Percentiles rank a stretch among this genome's conserved stretches.
Evolutionary conservation across 2,329 filamentous ascomycete genomes (phyloP).

Genomic region (Sporothrix dimorphospora): DNA sequence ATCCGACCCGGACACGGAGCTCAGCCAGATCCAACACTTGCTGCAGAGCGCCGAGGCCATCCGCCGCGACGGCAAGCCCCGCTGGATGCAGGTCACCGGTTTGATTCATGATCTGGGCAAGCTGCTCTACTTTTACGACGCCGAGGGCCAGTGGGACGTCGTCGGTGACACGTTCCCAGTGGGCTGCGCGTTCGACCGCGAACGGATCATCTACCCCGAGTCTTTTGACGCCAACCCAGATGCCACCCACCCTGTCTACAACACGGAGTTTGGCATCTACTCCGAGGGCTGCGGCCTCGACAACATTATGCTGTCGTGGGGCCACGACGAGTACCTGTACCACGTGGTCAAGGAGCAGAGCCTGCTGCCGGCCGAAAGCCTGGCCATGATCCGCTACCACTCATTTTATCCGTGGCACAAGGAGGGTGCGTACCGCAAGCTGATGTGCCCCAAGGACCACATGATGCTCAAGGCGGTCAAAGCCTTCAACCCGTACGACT

Average conservation of each 20-base stretch:
- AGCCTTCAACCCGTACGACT: constrained; percentile 88
- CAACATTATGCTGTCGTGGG: constrained; percentile 89
- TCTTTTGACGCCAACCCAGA: constrained; percentile 81
- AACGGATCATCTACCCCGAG: constrained; percentile 77
- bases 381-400: constrained; percentile 94
- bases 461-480: constrained; percentile 78
- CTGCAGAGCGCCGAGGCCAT: constrained; percentile 89
- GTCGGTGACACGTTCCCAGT: constrained; percentile 86
- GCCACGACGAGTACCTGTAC: constrained; percentile 87
- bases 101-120: constrained; percentile 82
- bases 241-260: constrained; percentile 69
- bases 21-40: constrained; percentile 87
- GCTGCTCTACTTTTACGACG: constrained; percentile 78
- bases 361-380: constrained; percentile 74
- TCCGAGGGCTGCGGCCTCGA: constrained; percentile 76
- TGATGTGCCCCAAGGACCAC: constrained; percentile 83
- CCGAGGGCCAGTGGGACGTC: constrained; percentile 90
- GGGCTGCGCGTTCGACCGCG: constrained; percentile 69
- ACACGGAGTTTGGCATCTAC: constrained; percentile 80
- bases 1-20: constrained; percentile 84
- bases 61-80: constrained; percentile 78
- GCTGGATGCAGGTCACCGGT: constrained; percentile 80
- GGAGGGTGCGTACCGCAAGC: constrained; percentile 75
- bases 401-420: constrained; percentile 92
- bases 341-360: constrained; percentile 83